Percentiles rank a stretch among this genome's conserved stretches.
phyloP scores from a whole-genome alignment of 305 asterid genomes.

The Striga hermonthica region DNA sequence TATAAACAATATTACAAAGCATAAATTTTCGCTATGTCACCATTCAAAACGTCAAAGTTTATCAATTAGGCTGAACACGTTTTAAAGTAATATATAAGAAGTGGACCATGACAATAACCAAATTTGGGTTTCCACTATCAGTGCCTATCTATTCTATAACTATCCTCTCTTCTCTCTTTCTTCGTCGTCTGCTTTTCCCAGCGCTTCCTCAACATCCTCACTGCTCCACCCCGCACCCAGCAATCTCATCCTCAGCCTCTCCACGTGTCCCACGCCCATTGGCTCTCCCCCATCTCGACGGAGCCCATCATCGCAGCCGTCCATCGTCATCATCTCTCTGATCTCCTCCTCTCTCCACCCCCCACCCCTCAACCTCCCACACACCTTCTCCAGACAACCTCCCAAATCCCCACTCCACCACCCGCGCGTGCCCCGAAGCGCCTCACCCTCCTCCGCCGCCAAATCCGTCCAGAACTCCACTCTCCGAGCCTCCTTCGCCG shows the following conservation, averaged over 20 bases:
- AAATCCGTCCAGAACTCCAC: constrained; percentile 73
- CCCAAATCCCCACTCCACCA: constrained; percentile 73
- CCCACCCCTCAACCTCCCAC: constrained; percentile 59
- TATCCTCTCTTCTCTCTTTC: no score
- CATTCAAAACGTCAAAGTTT: no score
- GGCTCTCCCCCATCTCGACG: neutral
- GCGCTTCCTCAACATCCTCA: constrained; percentile 76
- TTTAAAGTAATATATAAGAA: no score
- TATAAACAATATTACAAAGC: no score
- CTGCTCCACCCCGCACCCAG: constrained; percentile 82
- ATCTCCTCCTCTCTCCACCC: constrained; percentile 97
- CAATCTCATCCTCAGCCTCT: constrained; percentile 44
- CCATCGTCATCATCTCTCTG: constrained; percentile 88
- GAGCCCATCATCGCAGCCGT: constrained; percentile 37
- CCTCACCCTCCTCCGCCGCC: constrained; percentile 37
- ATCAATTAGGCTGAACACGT: no score
- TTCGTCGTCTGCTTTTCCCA: constrained; percentile 39
- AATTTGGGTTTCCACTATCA: no score
- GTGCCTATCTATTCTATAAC: no score
- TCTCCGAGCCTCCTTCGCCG: constrained; percentile 69
- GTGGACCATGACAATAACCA: no score
- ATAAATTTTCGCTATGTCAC: no score
- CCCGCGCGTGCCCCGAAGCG: constrained; percentile 26
- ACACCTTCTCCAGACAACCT: constrained; percentile 56
- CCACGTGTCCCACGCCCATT: constrained; percentile 30